Evolutionary conservation across 1,284 basidiomycete species (phyloP), one percentile per base, ranked within the genome.

Genomic region (Trametes hirsuta): DNA sequence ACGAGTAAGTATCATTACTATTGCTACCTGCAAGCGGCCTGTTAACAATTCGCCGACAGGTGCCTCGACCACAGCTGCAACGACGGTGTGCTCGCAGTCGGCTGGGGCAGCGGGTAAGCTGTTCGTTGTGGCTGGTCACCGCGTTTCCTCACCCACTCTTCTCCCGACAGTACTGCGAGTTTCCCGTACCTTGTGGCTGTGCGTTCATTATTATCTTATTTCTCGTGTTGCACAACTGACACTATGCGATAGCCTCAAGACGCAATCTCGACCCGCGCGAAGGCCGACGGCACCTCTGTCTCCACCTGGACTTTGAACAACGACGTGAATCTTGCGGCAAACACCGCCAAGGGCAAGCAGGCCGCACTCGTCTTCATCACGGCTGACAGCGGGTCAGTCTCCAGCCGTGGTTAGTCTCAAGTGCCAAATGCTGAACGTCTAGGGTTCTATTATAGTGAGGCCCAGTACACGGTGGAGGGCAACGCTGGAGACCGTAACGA

Each of bases 401-500:
- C 53, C 44, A 8, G 30, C 30, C 18, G 53, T 53, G 4, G 14
- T 49, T 4, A 6, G 36, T 15, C 12, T 15, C 21, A 25, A n/a
- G 24, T 54, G 1, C 8, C 25, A 24, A 15, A 34, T 8, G 21
- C 30, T 14, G 3, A 41, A 37, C 11, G 14, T 35, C 12, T 41
- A 10, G 25, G 3, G 22, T 72, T 88, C 86, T 0, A 84, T 84
- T 79, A 81, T 4, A 65, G 64, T 1, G 83, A 84, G 69, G 80
- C 77, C 1, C 85, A 84, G 64, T 79, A 87, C 59, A 85, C 80
- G 1, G 84, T 89, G 1, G 86, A 88, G 69, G 81, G 82, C 6
- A 83, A 86, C 62, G 81, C 78, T 22, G 86, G 86, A 4, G 90
- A 92, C 69, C 80, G 88, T 18, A 89, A 90, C 67, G 80, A 91